Evolutionary conservation across 75 land plant species (phyloP), one percentile per base, ranked within the genome.

Genomic region (Pinus tabuliformis): DNA sequence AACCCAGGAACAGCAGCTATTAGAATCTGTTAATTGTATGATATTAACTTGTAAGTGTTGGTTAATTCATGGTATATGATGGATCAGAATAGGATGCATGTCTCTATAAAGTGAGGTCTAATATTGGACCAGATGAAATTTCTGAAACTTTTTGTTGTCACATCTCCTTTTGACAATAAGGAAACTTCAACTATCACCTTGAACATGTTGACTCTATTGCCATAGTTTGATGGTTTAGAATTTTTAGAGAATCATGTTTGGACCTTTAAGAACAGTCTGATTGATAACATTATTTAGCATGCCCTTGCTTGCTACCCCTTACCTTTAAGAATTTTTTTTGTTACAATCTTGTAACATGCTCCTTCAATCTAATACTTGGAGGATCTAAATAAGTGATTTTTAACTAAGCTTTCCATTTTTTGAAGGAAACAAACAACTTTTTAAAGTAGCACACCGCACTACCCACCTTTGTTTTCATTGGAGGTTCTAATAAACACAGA

Each of bases 181-280:
- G 12, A 64, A 64, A 28, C 6, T 63, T 63, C 36, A 30, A 64
- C 2, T 64, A 17, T 6, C 20, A 64, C 68, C 30, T 64, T 16
- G 17, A 33, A 64, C 18, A 64, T 22, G 68, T 37, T 36, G 18
- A 15, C 36, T 63, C 6, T 33, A 33, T 33, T 33, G 33, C 33
- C 33, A 33, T 33, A 33, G 33, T 33, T 33, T 33, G 33, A 33
- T 33, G 1, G 33, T 33, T 33, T 68, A 42, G 52, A 15, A 39
- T 68, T 66, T 66, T 66, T 66, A 42, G 49, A 66, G 36, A 42
- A 66, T 20, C 20, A 66, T 36, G 39, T 7, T 66, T 66, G 45
- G 49, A 39, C 8, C 18, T 66, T 66, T 0, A 5, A 17, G 20
- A 20, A 45, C 24, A 20, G 11, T 68, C 52, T 42, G 17, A 42